Evolutionary conservation across 163 green algal species (phyloP).

Genomic region (Prototheca cutis): DNA sequence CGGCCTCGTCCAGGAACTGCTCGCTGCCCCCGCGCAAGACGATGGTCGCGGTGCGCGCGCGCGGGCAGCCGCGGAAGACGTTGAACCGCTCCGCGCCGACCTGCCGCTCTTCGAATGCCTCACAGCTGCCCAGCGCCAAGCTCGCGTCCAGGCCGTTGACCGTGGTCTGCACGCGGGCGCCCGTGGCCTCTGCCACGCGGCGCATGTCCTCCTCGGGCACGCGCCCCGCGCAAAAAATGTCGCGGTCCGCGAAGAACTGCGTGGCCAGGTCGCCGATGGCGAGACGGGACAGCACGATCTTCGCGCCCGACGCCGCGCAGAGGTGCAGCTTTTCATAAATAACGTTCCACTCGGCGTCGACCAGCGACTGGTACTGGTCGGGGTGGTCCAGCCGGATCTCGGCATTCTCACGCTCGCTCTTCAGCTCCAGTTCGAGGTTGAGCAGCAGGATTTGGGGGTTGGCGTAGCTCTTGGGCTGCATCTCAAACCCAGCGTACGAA

Average conservation of each 20-base stretch:
- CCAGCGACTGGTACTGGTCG: constrained; percentile 87
- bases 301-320: constrained; percentile 73
- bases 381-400: constrained; percentile 91
- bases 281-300: constrained; percentile 84
- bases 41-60: constrained; percentile 82
- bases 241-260: constrained; percentile 95
- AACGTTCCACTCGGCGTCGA: constrained; percentile 99
- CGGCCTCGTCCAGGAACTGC: constrained; percentile 95
- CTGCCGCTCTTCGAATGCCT: constrained; percentile 85
- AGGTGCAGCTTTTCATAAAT: constrained; percentile 97
- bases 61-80: constrained; percentile 83
- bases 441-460: constrained; percentile 90
- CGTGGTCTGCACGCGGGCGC: constrained; percentile 81
- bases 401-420: constrained; percentile 95
- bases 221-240: constrained; percentile 93
- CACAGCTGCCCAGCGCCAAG: constrained; percentile 71
- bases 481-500: constrained; percentile 97
- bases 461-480: constrained; percentile 85
- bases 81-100: constrained; percentile 97
- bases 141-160: constrained; percentile 80
- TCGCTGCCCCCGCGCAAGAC: constrained; percentile 84
- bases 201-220: constrained; percentile 79
- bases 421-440: constrained; percentile 98
- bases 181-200: constrained; percentile 81
- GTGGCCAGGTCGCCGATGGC: constrained; percentile 94